Evolutionary conservation across 2,329 filamentous ascomycete genomes (phyloP).

Genomic region (Parastagonospora avenae): DNA sequence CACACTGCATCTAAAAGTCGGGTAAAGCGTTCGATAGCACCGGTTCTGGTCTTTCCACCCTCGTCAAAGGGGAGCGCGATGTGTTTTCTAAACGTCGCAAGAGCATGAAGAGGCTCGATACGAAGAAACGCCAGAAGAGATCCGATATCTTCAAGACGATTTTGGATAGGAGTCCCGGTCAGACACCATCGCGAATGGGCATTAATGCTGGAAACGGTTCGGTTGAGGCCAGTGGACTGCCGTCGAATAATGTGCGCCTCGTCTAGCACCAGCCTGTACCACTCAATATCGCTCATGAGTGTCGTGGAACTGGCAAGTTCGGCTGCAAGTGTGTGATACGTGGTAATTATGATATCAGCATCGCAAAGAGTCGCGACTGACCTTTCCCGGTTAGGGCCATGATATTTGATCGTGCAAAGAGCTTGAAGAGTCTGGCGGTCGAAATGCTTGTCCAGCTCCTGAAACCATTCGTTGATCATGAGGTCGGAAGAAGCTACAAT

Average conservation of each 20-base stretch:
- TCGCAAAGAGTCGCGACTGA: slow-evolving; percentile 13
- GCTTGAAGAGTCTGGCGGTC: slow-evolving; percentile 3
- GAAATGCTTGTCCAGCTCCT: slow-evolving; percentile 35
- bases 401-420: slow-evolving; percentile 29
- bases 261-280: slow-evolving; percentile 39
- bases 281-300: slow-evolving; percentile 24
- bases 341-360: slow-evolving; percentile 36
- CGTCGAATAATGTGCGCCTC: slow-evolving; percentile 59
- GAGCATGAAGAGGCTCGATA: slow-evolving; percentile 50
- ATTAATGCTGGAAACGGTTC: slow-evolving; percentile 49
- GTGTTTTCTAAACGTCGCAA: slow-evolving; percentile 50
- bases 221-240: slow-evolving; percentile 52
- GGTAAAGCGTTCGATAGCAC: slow-evolving; percentile 30
- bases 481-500: slow-evolving; percentile 39
- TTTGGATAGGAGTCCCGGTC: slow-evolving; percentile 56
- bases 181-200: slow-evolving; percentile 54
- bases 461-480: slow-evolving; percentile 41
- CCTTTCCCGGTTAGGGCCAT: slow-evolving; percentile 22
- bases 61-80: slow-evolving; percentile 51
- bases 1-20: slow-evolving; percentile 46
- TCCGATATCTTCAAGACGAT: slow-evolving; percentile 58
- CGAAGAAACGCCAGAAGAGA: slow-evolving; percentile 57
- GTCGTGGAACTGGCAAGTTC: slow-evolving; percentile 5
- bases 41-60: slow-evolving; percentile 21
- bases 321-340: slow-evolving; percentile 34